Base-by-base conservation (phyloP, 371 early-diverging fungal genomes). In the Rhizopus stolonifer region DNA sequence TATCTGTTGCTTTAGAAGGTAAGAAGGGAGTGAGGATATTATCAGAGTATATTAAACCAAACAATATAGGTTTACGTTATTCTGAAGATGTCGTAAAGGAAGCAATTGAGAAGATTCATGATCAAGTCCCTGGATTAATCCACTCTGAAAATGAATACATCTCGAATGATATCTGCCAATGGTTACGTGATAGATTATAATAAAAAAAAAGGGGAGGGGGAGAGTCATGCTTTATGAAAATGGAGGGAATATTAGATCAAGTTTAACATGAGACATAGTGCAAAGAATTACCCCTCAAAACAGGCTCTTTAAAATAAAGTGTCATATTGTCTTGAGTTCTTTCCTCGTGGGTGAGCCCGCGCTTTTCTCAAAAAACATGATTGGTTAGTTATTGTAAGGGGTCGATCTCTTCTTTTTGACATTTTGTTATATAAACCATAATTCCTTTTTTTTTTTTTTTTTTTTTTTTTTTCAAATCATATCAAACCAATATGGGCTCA, bases 71-170 rank as follows among this genome's bases (percentile, higher is more conserved):
- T 5, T 60, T 67, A 22, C 65, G 50, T 26, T 75, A 75, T 52
- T 65, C 72, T 17, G 81, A 88, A 46, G 73, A 84, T 33, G 92
- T 90, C 14, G 91, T 95, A 80, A 70, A 84, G 50, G 82, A 77
- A 53, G 81, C 79, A 15, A 69, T 81, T 17, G 62, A 72, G 49
- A 74, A 79, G 31, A 72, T 82, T 42, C 54, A 72, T 14, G 19
- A 21, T 10, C 60, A 75, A 21, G 62, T 75, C 34, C 75, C 75
- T 3, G 75, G 72, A 18, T 40, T 75, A 0, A 62, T 75, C 14
- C 67, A 65, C 43, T 32, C 62, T 29, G 72, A 71, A 22, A 75
- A 71, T 40, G 39, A 61, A 23, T 46, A 55, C 23, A 56, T 75
- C 40, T 55, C 57, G 11, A 31, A 46, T 4, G 60, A 67, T 14